These are phyloP conservation scores for Mytilinidion resinicola DNA, from an alignment of 495 filamentous ascomycete genomes.

Conservation along the genomic window DNA sequence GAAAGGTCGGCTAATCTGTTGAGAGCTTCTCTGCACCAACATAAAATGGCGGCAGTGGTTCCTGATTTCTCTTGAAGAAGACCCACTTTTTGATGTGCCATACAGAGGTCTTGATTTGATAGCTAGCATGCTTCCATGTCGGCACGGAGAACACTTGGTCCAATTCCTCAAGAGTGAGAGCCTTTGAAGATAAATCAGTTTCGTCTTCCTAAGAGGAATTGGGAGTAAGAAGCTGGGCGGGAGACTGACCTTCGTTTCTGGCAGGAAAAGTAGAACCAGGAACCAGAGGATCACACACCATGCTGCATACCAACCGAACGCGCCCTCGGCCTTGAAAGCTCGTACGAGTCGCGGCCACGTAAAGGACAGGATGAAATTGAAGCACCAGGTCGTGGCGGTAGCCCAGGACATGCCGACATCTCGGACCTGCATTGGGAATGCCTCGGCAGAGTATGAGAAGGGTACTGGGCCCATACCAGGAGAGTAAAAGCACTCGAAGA, in stretches of 20 bases:
- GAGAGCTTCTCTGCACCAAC: too few species aligned
- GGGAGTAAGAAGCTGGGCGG: too few species aligned
- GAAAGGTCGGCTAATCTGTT: too few species aligned
- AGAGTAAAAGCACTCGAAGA: constrained; percentile 44
- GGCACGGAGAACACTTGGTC: constrained; percentile 50
- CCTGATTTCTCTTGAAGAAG: too few species aligned
- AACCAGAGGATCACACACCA: constrained; percentile 40
- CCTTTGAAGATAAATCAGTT: too few species aligned
- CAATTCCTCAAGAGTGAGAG: constrained; percentile 46
- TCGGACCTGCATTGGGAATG: constrained; percentile 44
- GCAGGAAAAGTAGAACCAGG: constrained; percentile 23
- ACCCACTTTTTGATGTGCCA: too few species aligned
- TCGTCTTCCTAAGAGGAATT: too few species aligned
- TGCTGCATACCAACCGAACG: constrained; percentile 58
- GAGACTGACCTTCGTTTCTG: constrained; percentile 21
- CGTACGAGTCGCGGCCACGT: constrained; percentile 49
- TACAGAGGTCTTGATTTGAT: too few species aligned
- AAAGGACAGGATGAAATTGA: constrained; percentile 45
- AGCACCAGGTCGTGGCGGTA: constrained; percentile 40
- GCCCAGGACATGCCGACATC: constrained; percentile 37
- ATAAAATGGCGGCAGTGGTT: too few species aligned
- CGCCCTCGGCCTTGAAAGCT: constrained; percentile 49
- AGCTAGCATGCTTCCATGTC: constrained; percentile 23
- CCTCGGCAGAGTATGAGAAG: constrained; percentile 54
- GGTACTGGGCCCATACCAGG: constrained; percentile 54